Evolutionary conservation across 2,329 filamentous ascomycete genomes (phyloP).

Genomic region (Xylaria arbuscula): DNA sequence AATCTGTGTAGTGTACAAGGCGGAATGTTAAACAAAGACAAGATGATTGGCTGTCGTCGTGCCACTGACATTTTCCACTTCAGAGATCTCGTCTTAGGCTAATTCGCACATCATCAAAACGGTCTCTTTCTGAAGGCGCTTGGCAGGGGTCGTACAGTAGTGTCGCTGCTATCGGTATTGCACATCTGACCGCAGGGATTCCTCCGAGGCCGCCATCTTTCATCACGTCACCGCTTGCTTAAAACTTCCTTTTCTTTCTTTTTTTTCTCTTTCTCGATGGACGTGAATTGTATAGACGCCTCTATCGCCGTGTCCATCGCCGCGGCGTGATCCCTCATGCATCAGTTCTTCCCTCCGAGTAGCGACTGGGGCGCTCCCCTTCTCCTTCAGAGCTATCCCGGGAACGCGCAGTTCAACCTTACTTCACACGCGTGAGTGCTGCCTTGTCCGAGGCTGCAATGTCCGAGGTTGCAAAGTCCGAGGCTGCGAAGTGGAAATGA

Average conservation of each 20-base stretch:
- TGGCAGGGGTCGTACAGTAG: constrained; percentile 21
- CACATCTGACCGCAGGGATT: constrained; percentile 8
- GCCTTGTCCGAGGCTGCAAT: background rate
- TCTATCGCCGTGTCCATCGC: background rate
- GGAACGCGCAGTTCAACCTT: constrained; percentile 18
- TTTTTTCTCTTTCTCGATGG: background rate
- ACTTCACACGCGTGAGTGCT: constrained; percentile 29
- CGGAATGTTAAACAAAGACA: background rate
- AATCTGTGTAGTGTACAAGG: background rate
- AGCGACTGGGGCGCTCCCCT: constrained; percentile 54
- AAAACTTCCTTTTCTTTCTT: background rate
- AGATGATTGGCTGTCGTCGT: constrained; percentile 12
- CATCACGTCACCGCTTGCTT: constrained; percentile 10
- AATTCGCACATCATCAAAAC: constrained; percentile 25
- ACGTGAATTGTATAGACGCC: background rate
- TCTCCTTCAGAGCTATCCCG: constrained; percentile 44
- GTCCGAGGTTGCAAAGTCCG: background rate
- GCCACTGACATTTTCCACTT: background rate
- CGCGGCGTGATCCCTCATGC: constrained; percentile 49
- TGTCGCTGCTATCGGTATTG: constrained; percentile 2
- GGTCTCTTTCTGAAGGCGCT: constrained; percentile 13
- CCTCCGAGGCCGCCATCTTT: constrained; percentile 14
- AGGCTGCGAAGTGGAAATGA: background rate
- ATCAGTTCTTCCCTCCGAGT: constrained; percentile 51
- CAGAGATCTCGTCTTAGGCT: constrained; percentile 25